These are phyloP conservation scores for Paramecium biaurelia DNA, from an alignment of 73 alveolate genomes.

Conservation along the genomic window DNA sequence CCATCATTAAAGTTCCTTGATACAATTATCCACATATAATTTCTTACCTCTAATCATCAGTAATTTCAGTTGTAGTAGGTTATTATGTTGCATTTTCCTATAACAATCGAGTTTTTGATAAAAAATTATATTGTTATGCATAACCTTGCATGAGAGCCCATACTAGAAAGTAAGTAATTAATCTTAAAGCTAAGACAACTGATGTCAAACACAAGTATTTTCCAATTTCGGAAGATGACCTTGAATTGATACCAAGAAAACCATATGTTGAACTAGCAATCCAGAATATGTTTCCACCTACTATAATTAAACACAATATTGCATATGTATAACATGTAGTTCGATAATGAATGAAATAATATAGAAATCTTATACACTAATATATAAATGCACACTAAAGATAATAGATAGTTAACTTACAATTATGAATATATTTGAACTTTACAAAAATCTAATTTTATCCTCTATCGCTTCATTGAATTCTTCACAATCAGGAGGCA, in stretches of 20 bases:
- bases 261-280: slow-evolving; percentile 18
- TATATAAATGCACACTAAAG: slow-evolving; percentile 31
- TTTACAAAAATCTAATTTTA: slow-evolving; percentile 1
- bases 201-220: neutral
- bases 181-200: neutral
- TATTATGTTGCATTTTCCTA: neutral
- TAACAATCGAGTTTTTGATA: neutral
- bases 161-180: slow-evolving; percentile 20
- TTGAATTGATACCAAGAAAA: neutral
- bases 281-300: slow-evolving; percentile 30
- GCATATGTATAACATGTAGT: slow-evolving; percentile 35
- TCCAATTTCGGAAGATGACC: neutral
- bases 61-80: neutral
- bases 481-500: slow-evolving; percentile 54
- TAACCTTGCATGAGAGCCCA: slow-evolving; percentile 48
- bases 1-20: slow-evolving; percentile 31
- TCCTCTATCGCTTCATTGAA: slow-evolving; percentile 21
- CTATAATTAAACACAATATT: slow-evolving; percentile 1
- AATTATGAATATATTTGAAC: slow-evolving; percentile 35
- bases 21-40: neutral
- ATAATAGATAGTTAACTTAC: neutral
- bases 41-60: neutral
- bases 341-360: neutral
- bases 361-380: slow-evolving; percentile 26
- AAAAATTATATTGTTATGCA: neutral